A percentile compares a stretch with the other conserved stretches of the same genome.
phyloP scores from a whole-genome alignment of 2,329 filamentous ascomycete species.

The Monosporascus cannonballus region DNA sequence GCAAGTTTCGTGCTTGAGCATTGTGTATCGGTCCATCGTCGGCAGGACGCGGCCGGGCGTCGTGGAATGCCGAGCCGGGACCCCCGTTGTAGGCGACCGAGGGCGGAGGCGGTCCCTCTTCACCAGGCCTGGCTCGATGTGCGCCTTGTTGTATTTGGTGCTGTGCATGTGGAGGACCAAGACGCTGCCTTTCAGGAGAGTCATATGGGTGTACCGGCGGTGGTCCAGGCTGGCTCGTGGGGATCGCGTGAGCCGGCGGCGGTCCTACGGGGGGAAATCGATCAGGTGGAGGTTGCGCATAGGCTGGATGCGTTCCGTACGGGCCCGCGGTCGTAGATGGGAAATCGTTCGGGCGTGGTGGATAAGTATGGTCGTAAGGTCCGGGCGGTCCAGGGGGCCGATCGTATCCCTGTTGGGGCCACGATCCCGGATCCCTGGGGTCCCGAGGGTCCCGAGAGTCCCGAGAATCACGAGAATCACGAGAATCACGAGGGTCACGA shows the following conservation, averaged over 20 bases:
- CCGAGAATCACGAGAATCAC: conserved; percentile 1
- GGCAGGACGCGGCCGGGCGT: conserved; percentile 33
- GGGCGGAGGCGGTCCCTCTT: conserved; percentile 45
- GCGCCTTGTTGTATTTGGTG: conserved; percentile 27
- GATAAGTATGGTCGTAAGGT: conserved; percentile 36
- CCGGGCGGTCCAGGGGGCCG: conserved; percentile 27
- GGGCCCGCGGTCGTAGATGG: conserved; percentile 35
- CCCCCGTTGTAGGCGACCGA: conserved; percentile 43
- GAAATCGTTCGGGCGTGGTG: conserved; percentile 43
- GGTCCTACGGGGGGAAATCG: conserved; percentile 31
- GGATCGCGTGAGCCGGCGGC: conserved; percentile 26
- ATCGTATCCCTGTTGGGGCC: conserved; percentile 36
- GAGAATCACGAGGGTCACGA: conserved; percentile 21
- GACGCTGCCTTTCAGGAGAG: conserved; percentile 44
- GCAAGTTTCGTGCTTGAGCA: conserved; percentile 56
- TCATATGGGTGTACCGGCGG: conserved; percentile 35
- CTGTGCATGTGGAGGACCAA: conserved; percentile 29
- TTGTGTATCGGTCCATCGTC: conserved; percentile 54
- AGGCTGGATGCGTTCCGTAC: conserved; percentile 31
- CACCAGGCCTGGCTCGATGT: conserved; percentile 34
- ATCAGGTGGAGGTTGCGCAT: conserved; percentile 31
- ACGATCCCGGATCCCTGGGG: conserved; percentile 23
- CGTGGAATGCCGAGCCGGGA: conserved; percentile 36
- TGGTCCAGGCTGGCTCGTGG: conserved; percentile 20
- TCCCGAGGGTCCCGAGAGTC: conserved; percentile 22